Percentiles rank a stretch among this genome's conserved stretches.
These are phyloP conservation scores for Allantophomopsis cytisporea DNA, from an alignment of 2,329 filamentous ascomycete genomes.

Conservation along the genomic window DNA sequence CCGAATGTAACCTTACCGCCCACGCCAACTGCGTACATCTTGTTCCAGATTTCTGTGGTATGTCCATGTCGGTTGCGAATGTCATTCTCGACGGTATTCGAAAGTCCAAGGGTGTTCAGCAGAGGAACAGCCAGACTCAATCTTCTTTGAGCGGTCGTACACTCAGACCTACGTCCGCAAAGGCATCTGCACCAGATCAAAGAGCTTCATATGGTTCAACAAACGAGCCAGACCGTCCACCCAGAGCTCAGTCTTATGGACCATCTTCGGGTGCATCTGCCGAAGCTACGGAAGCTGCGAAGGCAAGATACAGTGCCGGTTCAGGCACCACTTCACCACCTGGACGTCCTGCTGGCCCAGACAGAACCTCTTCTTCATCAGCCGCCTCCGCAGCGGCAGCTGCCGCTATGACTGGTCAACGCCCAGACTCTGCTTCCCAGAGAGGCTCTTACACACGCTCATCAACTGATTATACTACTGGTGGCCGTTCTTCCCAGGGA, in stretches of 20 bases:
- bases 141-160: conserved; percentile 13
- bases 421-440: conserved; percentile 7
- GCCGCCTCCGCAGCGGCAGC: conserved; percentile 43
- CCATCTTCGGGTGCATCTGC: conserved; percentile 25
- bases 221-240: conserved; percentile 11
- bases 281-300: conserved; percentile 50
- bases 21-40: conserved; percentile 88
- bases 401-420: conserved; percentile 38
- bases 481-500: conserved; percentile 7
- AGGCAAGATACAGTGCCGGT: conserved; percentile 37
- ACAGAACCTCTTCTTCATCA: conserved; percentile 34
- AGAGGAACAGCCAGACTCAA: conserved; percentile 31
- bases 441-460: conserved; percentile 13
- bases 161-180: conserved; percentile 12
- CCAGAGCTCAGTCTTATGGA: conserved; percentile 20
- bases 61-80: conserved; percentile 96
- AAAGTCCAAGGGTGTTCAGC: conserved; percentile 44
- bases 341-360: conserved; percentile 31
- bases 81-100: conserved; percentile 82
- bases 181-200: conserved; percentile 9
- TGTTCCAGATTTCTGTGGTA: conserved; percentile 96
- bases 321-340: conserved; percentile 32
- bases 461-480: conserved; percentile 14
- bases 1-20: conserved; percentile 86
- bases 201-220: conserved; percentile 15